Evolutionary conservation across 164 flowering plant genomes (phyloP), one percentile per base, ranked within the genome.

Genomic region (Vitis labrusca): DNA sequence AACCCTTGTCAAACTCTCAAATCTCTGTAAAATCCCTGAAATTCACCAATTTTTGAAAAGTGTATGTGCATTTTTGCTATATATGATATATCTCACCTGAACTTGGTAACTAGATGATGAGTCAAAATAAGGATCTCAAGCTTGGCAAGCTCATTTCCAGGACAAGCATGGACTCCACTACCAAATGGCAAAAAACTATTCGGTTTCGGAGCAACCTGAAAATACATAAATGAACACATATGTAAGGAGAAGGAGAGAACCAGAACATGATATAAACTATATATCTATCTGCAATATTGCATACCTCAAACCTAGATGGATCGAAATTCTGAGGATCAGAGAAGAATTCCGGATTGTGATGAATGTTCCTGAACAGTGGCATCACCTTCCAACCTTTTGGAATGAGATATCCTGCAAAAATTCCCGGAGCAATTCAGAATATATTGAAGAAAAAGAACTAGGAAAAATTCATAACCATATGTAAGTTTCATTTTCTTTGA

Each of bases 301-400:
- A 4, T 66, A 81, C 82, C 84, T 81, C 80, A 70, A 81, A 81
- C 27, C 84, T 71, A 7, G 82, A 78, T 11, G 80, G 77, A 52
- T 81, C 77, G 72, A 81, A 76, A 1, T 23, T 66, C 4, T 76
- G 76, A 57, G 84, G 82, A 59, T 84, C 78, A 14, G 63, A 9
- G 70, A 85, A 87, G 70, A 66, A 75, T 65, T 84, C 85, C 0
- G 86, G 81, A 73, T 79, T 84, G 75, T 87, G 85, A 73, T 87
- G 91, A 59, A 87, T 84, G 65, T 80, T 87, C 64, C 91, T 80
- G 73, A 87, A 87, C 50, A 85, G 59, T 63, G 89, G 91, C 84
- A 87, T 77, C 60, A 87, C 91, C 74, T 87, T 87, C 91, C 91
- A 85, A 1, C 91, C 91, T 66, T 81, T 85, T 11, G 89, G 91